These are phyloP conservation scores for Candida khao-thaluensis DNA, from an alignment of 805 yeast species.

Conservation along the genomic window DNA sequence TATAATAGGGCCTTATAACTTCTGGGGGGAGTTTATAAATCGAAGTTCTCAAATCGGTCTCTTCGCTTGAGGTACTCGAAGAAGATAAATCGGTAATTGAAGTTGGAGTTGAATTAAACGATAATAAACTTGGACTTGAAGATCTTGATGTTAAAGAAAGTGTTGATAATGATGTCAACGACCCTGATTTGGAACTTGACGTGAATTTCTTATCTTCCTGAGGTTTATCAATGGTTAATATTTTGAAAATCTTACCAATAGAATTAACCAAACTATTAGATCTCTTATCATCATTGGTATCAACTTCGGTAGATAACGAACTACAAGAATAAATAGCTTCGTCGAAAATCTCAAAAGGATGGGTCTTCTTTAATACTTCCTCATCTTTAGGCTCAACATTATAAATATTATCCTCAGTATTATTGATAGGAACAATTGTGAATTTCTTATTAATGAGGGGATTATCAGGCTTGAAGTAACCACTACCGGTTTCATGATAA, in stretches of 20 bases:
- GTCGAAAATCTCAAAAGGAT: constrained; percentile 64
- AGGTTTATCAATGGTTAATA: constrained; percentile 28
- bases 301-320: constrained; percentile 19
- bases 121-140: constrained; percentile 39
- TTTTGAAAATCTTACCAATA: constrained; percentile 35
- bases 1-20: constrained; percentile 44
- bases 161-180: constrained; percentile 37
- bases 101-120: constrained; percentile 36
- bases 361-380: constrained; percentile 39
- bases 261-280: constrained; percentile 31
- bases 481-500: constrained; percentile 18
- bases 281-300: constrained; percentile 5
- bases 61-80: not conserved
- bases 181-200: constrained; percentile 28
- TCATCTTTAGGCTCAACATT: constrained; percentile 5
- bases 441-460: constrained; percentile 51
- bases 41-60: constrained; percentile 16
- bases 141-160: constrained; percentile 29
- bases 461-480: constrained; percentile 32
- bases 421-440: constrained; percentile 37
- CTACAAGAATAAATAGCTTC: constrained; percentile 55
- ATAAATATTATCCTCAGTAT: constrained; percentile 12
- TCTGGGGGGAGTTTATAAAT: constrained; percentile 45
- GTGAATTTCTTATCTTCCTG: constrained; percentile 7
- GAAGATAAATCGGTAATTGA: constrained; percentile 38